Evolutionary conservation across 306 rosid genomes (phyloP).

Genomic region (Vigna reflexopilosa): DNA sequence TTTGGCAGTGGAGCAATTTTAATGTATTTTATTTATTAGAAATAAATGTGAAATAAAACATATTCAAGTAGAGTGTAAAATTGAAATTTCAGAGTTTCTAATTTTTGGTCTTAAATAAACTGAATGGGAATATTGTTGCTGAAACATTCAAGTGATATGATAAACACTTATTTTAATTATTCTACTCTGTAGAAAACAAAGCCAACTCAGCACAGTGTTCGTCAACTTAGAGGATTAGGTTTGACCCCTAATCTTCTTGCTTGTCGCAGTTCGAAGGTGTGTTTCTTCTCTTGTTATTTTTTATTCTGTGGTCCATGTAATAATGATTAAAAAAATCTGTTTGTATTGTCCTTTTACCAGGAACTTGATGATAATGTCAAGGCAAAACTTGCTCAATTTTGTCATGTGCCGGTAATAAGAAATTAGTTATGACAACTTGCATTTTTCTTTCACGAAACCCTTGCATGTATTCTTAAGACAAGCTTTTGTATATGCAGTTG

Average conservation of each 20-base stretch:
- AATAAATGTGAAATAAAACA: slow-evolving; percentile 16
- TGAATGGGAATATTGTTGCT: slow-evolving; percentile 18
- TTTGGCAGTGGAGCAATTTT: slow-evolving; percentile 24
- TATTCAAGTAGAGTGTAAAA: not conserved
- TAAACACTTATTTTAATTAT: slow-evolving; percentile 30
- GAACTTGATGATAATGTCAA: slow-evolving; percentile 79
- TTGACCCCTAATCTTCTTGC: slow-evolving; percentile 86
- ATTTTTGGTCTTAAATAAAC: slow-evolving; percentile 26
- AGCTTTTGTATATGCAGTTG: slow-evolving; percentile 56
- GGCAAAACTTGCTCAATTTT: slow-evolving; percentile 86
- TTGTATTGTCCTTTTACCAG: slow-evolving; percentile 53
- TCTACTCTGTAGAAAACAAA: slow-evolving; percentile 75
- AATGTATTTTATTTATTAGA: slow-evolving; percentile 17
- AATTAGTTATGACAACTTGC: slow-evolving; percentile 29
- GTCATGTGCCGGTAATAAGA: slow-evolving; percentile 87
- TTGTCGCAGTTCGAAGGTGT: slow-evolving; percentile 88
- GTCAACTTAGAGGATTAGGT: slow-evolving; percentile 87
- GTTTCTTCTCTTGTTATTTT: slow-evolving; percentile 37
- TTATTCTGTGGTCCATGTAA: slow-evolving; percentile 22
- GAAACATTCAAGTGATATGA: slow-evolving; percentile 10
- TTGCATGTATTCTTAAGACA: slow-evolving; percentile 10
- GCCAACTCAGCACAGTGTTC: slow-evolving; percentile 93
- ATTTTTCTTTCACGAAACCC: slow-evolving; percentile 14
- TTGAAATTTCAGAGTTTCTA: slow-evolving; percentile 1
- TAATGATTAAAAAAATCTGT: slow-evolving; percentile 30